Conservation (phyloP, 441 rosid genomes). For the Omphalea diandra region DNA sequence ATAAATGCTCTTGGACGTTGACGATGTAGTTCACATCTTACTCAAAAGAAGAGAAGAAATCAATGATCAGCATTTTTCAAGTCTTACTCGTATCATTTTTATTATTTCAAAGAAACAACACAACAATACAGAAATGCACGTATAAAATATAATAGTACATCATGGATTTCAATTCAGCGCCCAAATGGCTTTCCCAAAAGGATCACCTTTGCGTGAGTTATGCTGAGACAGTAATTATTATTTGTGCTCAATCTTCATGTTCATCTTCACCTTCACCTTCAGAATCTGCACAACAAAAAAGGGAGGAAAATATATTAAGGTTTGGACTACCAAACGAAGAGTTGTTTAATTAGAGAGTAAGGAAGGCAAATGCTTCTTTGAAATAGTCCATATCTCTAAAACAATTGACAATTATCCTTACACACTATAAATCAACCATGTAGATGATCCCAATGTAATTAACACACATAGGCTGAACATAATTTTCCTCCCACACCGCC, state of each 20-base stretch:
- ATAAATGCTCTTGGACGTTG: background rate
- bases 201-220: background rate
- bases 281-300: constrained; percentile 35
- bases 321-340: background rate
- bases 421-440: too few relatives aligned
- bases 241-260: constrained; percentile 48
- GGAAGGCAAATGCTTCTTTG: background rate
- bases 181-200: background rate
- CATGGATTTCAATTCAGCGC: background rate
- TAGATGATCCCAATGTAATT: background rate
- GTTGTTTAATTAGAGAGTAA: background rate
- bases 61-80: background rate
- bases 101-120: background rate
- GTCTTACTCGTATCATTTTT: background rate
- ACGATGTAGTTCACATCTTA: background rate
- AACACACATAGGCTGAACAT: background rate
- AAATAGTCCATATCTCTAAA: background rate
- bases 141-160: too few relatives aligned
- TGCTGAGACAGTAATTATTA: background rate
- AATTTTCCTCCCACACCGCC: too few relatives aligned
- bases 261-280: too few relatives aligned
- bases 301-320: background rate
- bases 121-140: background rate
- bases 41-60: background rate
- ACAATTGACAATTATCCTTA: too few relatives aligned